Base-by-base conservation (phyloP, 2,329 filamentous ascomycete genomes). In the Colletotrichum cuscutae region DNA sequence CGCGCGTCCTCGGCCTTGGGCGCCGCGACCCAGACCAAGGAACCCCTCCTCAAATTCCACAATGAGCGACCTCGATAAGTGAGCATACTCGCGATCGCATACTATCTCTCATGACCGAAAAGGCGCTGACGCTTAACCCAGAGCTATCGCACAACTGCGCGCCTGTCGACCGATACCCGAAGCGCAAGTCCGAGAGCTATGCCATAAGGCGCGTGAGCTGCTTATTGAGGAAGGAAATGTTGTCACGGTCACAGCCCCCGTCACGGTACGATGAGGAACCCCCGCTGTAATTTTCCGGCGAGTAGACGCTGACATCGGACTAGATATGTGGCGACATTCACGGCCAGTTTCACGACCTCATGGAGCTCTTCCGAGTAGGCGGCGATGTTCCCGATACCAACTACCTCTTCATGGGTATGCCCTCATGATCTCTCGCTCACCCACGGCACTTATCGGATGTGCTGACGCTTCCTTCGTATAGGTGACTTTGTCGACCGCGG, bases 201-300 rank as follows among this genome's bases (percentile, higher is more conserved):
- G 97, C 85, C 96, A 98, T 88, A 98, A 98, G 82, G 97, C 97
- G 65, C 91, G 97, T 76, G 97, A 99, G 86, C 89, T 99, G 67
- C 86, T 99, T 76, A 98, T 99, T 75, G 97, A 98, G 83, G 97
- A 99, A 85, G 96, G 95, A 76, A 98, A 99, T 81, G 96, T 98
- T 63, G 96, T 98, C 76, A 95, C 94, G 22, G 96, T 99, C 74
- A 93, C 96, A 81, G 96, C 96, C 74, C 96, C 96, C 26, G 96
- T 98, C 73, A 98, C 96, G 82, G 93, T 95, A 90, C 68, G 88
- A 70, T 54, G n/a, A 49, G 30, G 26, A 13, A 19, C n/a, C 42
- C 19, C 24, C 2, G n/a, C 24, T 5, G 13, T 13, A 9, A 8
- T 5, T 9, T 5, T 19, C 19, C 7, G 28, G 64, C 35, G 32